Conservation (phyloP, 305 asterid species). For the Fraxinus baroniana region DNA sequence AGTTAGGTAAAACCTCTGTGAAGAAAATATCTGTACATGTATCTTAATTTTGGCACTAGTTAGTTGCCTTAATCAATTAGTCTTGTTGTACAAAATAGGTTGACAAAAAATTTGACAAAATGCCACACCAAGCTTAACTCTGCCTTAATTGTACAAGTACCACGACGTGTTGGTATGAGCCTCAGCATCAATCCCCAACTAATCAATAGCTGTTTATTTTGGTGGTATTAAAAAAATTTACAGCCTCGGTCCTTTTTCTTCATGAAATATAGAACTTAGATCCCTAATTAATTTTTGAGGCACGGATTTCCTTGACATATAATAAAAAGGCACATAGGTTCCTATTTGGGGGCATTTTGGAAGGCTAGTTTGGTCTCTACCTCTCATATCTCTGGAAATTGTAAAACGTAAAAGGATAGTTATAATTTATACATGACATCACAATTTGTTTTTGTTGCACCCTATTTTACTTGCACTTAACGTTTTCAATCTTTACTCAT, state of each 20-base stretch:
- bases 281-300: background rate
- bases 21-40: no score
- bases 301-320: background rate
- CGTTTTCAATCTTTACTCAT: background rate
- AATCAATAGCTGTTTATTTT: background rate
- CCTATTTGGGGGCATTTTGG: background rate
- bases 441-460: no score
- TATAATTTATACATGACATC: no score
- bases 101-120: no score
- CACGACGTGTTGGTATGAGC: background rate
- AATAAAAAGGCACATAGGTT: background rate
- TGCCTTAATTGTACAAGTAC: background rate
- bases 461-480: background rate
- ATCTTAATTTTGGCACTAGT: no score
- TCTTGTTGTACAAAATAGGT: no score
- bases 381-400: background rate
- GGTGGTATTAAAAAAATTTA: background rate
- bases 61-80: background rate
- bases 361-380: background rate
- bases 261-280: background rate
- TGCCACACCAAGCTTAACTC: no score
- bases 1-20: no score
- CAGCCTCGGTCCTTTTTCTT: background rate
- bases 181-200: background rate
- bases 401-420: background rate